These are phyloP conservation scores for Trichosporon faecale DNA, from an alignment of 1,284 basidiomycete species.

Conservation along the genomic window DNA sequence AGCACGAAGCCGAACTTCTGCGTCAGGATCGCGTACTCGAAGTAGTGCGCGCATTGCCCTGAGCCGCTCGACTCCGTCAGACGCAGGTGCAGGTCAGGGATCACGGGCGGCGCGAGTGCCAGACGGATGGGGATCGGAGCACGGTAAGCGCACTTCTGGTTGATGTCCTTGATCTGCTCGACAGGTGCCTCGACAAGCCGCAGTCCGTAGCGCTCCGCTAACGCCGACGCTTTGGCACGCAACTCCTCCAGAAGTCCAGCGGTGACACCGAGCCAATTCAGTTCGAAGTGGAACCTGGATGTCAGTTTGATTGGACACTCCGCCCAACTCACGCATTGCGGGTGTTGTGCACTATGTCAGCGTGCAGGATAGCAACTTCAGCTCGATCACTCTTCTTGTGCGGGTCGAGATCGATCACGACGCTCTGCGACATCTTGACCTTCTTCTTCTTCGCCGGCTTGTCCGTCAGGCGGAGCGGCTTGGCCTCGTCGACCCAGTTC, in stretches of 20 bases:
- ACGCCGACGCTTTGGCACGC: constrained; percentile 76
- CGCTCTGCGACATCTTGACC: constrained; percentile 73
- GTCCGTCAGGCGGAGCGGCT: constrained; percentile 19
- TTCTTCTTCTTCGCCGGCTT: constrained; percentile 60
- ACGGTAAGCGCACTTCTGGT: constrained; percentile 78
- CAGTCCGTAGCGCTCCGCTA: constrained; percentile 85
- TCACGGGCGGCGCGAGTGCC: constrained; percentile 66
- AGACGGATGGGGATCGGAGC: constrained; percentile 77
- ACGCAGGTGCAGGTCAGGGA: constrained; percentile 65
- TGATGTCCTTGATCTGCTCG: constrained; percentile 74
- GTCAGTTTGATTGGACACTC: constrained; percentile 9
- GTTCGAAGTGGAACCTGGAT: constrained; percentile 77
- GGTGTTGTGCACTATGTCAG: constrained; percentile 89
- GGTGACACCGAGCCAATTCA: constrained; percentile 95
- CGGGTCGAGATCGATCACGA: constrained; percentile 81
- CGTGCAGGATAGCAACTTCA: constrained; percentile 79
- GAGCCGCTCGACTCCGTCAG: constrained; percentile 55
- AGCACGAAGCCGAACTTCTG: constrained; percentile 73
- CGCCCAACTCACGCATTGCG: constrained; percentile 60
- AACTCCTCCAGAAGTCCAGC: constrained; percentile 93
- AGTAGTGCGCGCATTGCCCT: constrained; percentile 64
- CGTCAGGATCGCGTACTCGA: constrained; percentile 73
- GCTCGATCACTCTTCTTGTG: constrained; percentile 77
- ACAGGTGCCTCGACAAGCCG: constrained; percentile 90
- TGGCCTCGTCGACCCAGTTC: constrained; percentile 26